Percentiles rank a stretch among this genome's conserved stretches.
Evolutionary conservation across 2,329 filamentous ascomycete genomes (phyloP).

Genomic region (Aspergillus piperis): DNA sequence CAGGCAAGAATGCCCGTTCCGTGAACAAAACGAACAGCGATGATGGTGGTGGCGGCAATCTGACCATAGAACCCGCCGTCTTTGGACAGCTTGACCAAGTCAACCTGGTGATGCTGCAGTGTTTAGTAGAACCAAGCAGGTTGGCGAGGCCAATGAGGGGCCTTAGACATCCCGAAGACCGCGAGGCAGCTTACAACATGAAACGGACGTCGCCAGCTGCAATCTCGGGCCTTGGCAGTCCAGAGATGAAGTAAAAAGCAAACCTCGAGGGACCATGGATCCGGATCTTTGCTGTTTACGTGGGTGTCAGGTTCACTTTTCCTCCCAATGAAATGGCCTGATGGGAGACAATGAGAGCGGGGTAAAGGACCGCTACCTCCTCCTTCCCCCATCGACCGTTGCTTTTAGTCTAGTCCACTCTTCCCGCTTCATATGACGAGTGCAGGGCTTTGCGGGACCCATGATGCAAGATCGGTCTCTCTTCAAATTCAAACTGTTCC

Average conservation of each 20-base stretch:
- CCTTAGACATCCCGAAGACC: constrained; percentile 13
- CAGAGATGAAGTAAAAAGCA: constrained; percentile 10
- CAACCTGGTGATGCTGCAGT: constrained; percentile 13
- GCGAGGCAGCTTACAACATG: constrained; percentile 13
- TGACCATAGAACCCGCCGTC: constrained; percentile 6
- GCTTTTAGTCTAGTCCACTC: background rate
- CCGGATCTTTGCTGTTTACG: background rate
- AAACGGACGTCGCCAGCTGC: constrained; percentile 8
- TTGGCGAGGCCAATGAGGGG: constrained; percentile 12
- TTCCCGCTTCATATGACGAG: background rate
- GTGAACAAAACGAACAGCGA: background rate
- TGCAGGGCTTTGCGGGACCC: background rate
- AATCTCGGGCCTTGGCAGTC: constrained; percentile 11
- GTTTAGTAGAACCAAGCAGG: constrained; percentile 10
- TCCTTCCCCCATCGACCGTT: background rate
- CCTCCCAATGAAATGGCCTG: constrained; percentile 14
- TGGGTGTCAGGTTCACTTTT: constrained; percentile 5
- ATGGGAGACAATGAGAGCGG: constrained; percentile 11
- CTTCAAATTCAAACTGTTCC: background rate
- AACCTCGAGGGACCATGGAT: constrained; percentile 6
- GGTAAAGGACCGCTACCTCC: constrained; percentile 8
- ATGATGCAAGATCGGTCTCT: constrained; percentile 9
- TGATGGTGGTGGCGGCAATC: constrained; percentile 10
- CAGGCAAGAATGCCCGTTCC: background rate
- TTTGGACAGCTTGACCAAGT: background rate